phyloP scores from a whole-genome alignment of 306 rosid genomes.

The Dalbergia cultrata region DNA sequence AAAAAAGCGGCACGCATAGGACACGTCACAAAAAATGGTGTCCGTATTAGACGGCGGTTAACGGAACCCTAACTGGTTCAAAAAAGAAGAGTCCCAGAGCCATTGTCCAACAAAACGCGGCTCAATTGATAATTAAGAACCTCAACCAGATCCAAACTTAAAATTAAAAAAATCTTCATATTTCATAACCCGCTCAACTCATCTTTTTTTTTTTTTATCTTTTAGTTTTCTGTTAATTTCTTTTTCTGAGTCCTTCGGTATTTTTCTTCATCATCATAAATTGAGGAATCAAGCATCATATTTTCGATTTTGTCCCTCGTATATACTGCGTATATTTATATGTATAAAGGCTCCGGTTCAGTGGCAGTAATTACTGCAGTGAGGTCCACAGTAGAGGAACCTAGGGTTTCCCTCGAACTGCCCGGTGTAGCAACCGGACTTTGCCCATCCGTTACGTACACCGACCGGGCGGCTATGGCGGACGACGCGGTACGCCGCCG shows the following conservation, averaged over 20 bases:
- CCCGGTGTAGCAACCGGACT: slow-evolving; percentile 48
- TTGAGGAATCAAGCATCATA: background rate
- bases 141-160: slow-evolving; percentile 10
- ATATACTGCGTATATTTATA: slow-evolving; percentile 36
- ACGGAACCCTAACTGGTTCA: slow-evolving; percentile 21
- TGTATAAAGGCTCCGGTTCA: slow-evolving; percentile 14
- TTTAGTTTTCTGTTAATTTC: background rate
- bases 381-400: slow-evolving; percentile 49
- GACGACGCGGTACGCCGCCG: slow-evolving; percentile 39
- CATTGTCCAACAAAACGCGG: background rate
- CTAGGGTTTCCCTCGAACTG: slow-evolving; percentile 52
- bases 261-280: slow-evolving; percentile 28
- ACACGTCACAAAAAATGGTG: slow-evolving; percentile 2
- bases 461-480: slow-evolving; percentile 36
- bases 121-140: slow-evolving; percentile 20
- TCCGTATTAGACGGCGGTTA: background rate
- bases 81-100: background rate
- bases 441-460: slow-evolving; percentile 44
- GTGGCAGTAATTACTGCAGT: slow-evolving; percentile 50
- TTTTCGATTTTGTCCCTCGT: background rate
- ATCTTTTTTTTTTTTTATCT: background rate
- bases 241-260: background rate
- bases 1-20: background rate
- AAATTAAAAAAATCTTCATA: background rate
- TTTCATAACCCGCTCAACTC: slow-evolving; percentile 11